Base-by-base conservation (phyloP, 345 rosid species). In the Erucastrum elatum region DNA sequence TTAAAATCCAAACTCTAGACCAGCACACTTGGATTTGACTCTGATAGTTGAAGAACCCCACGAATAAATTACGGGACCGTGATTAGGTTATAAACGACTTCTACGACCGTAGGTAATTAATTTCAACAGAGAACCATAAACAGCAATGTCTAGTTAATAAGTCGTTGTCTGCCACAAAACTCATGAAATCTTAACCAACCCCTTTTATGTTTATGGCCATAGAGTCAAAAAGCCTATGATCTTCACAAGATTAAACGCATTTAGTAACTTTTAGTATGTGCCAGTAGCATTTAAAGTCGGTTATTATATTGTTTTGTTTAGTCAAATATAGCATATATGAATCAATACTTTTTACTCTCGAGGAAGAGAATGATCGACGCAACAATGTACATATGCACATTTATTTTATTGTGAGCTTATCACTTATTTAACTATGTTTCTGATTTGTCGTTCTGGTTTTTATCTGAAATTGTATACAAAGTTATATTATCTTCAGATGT, bases 91-190 rank as follows among this genome's bases (percentile, higher is more conserved):
- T 37, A 62, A 62, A 74, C 71, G 75, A 79, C 75, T 79, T 74
- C 71, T 35, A 37, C 25, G 75, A 68, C 70, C 62, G 21, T 74
- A 68, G 30, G 78, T 74, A 37, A 25, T 4, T 51, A 51, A 63
- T 74, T 74, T 79, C 78, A 74, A 51, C 71, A 26, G 33, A 49
- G 4, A 33, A 15, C 44, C 66, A 31, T 6, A 35, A 46, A 72
- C 69, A 68, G 13, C 51, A 51, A 49, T 62, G 60, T 79, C 60
- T 30, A 62, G 70, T 79, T 67, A 68, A 17, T 68, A 27, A 79
- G 78, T 79, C 82, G 15, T 74, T 79, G 78, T 79, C 82, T 79
- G 82, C 82, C 82, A 79, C 72, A 74, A 74, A 79, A 62, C 64
- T 26, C 53, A 67, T 61, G 70, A 72, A 72, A 72, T 78, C 82